Evolutionary conservation across 2,329 filamentous ascomycete genomes (phyloP), one percentile per base, ranked within the genome.

Genomic region (Stagonosporopsis vannaccii): DNA sequence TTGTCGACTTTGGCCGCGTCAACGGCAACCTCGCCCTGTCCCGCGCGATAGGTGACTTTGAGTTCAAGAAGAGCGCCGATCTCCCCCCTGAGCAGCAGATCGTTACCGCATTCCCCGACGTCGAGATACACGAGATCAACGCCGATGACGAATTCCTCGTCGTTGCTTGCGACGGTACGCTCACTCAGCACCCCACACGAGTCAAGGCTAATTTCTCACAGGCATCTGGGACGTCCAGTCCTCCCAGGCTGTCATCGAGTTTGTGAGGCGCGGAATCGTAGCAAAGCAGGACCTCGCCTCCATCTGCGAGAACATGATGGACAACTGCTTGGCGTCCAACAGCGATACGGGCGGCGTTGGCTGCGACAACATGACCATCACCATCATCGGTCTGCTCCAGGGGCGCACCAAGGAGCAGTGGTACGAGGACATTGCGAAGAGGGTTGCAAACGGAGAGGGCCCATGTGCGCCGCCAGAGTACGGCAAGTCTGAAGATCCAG

Each of bases 291-390:
- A 96, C 45, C 85, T 99, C 47, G 88, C 93, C 52, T 90, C 91
- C 76, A 98, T 99, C 71, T 98, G 94, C 78, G 95, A 99, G 80
- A 99, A 99, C 81, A 97, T 99, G 92, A 99, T 99, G 95, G 94
- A 99, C 82, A 99, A 98, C 82, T 99, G 95, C 76, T 84, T 99
- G 64, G 93, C 95, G 36, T 96, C 93, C 59, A 98, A 96, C 85
- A 97, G 93, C 66, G 95, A 99, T 80, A 97, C 94, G 28, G 95
- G 95, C 51, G 95, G 95, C 62, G 94, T 99, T 60, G 95, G 95
- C 60, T 99, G 95, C 78, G 95, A 99, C 82, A 99, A 99, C 83
- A 99, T 99, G 95, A 99, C 95, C 67, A 98, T 99, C 90, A 82
- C 89, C 68, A 85, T 99, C 65, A 82, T 99, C 72, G 95, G 90